A percentile compares a stretch with the other conserved stretches of the same genome.
Evolutionary conservation across 495 filamentous ascomycete genomes (phyloP).

Genomic region (Talaromyces proteolyticus): DNA sequence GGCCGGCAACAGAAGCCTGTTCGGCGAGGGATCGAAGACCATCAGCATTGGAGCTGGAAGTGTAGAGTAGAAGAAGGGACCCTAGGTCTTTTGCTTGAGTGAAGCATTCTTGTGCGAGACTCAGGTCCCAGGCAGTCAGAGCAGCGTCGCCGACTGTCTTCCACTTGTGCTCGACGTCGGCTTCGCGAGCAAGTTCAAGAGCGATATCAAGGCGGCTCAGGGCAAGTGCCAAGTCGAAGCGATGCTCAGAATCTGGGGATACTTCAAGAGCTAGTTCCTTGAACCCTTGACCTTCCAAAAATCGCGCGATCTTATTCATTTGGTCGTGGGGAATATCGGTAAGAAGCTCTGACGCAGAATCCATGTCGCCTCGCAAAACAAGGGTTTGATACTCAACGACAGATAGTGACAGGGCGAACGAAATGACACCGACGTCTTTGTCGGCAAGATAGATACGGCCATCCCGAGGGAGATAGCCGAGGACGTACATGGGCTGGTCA

Average conservation of each 20-base stretch:
- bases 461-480: slow-evolving; percentile 93
- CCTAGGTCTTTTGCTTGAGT: slow-evolving; percentile 82
- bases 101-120: slow-evolving; percentile 90
- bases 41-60: slow-evolving; percentile 67
- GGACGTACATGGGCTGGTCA: slow-evolving; percentile 88
- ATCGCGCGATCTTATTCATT: slow-evolving; percentile 95
- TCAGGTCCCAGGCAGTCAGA: slow-evolving; percentile 76
- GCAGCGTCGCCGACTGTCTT: slow-evolving; percentile 93
- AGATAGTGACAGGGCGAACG: slow-evolving; percentile 85
- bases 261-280: slow-evolving; percentile 93
- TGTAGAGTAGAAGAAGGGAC: slow-evolving; percentile 80
- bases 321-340: slow-evolving; percentile 78
- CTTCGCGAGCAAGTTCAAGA: slow-evolving; percentile 72
- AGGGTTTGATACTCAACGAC: slow-evolving; percentile 97
- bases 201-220: slow-evolving; percentile 81
- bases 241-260: slow-evolving; percentile 94
- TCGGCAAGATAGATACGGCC: slow-evolving; percentile 89
- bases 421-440: slow-evolving; percentile 88
- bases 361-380: slow-evolving; percentile 92
- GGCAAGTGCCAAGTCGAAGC: slow-evolving; percentile 85
- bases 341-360: slow-evolving; percentile 80
- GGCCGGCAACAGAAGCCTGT: slow-evolving; percentile 68
- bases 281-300: slow-evolving; percentile 95
- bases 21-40: slow-evolving; percentile 66
- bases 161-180: slow-evolving; percentile 94